Evolutionary conservation across 768 basidiomycete genomes (phyloP), one percentile per base, ranked within the genome.

Genomic region (Boletus subcaerulescens): DNA sequence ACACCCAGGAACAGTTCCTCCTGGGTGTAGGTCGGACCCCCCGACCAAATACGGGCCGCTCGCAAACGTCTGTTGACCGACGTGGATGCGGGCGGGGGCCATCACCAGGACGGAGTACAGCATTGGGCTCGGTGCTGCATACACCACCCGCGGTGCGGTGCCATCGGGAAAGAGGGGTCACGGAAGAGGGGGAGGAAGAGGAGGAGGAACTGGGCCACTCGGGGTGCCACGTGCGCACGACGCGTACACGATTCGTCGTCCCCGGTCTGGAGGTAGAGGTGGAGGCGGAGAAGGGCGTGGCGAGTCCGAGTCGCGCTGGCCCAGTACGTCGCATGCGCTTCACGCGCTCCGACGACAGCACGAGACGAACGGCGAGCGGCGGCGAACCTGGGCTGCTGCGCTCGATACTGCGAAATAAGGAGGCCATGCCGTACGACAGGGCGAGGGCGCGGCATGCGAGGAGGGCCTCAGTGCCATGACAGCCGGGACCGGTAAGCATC

Each of bases 341-440:
- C 33, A 14, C 33, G 33, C 33, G 13, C 14, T 11, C 33, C 11
- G 18, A 24, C 24, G 24, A 40, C 8, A 10, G n/a, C 22, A 29
- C 22, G 8, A 13, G 14, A 15, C 48, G 40, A 4, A 24, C 50
- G 13, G 43, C 13, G 26, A 9, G 26, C 26, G 26, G 26, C 9
- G 26, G 45, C 22, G 36, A 52, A 6, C 4, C 42, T 31, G 60
- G 49, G 1, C 52, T 52, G 15, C 22, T 61, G 14, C 55, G 60
- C 17, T 61, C 60, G 9, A 58, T 58, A 43, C 50, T 62, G 18
- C 60, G 60, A 13, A 61, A 58, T 36, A 61, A 39, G 41, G 45
- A 51, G 5, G 26, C 51, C 1, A 24, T 39, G 29, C 60, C 60
- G 7, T 61, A 61, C 48, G 54, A 57, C 33, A 56, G 53, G 39